Percentiles rank a stretch among this genome's conserved stretches.
These are phyloP conservation scores for Neonectria ditissima DNA, from an alignment of 2,329 filamentous ascomycete species.

Conservation along the genomic window DNA sequence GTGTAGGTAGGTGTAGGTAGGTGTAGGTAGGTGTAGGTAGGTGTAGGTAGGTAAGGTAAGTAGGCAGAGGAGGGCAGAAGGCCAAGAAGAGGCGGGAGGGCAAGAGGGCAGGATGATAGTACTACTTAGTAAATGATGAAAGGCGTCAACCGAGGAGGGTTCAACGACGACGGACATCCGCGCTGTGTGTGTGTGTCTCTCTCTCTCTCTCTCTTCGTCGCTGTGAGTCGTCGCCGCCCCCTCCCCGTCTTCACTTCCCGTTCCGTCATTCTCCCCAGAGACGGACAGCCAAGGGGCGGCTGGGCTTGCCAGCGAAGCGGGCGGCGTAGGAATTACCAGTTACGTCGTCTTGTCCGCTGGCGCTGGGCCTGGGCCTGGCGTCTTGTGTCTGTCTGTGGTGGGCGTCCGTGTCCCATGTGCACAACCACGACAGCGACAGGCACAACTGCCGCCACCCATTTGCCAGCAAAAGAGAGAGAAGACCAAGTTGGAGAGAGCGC, in stretches of 20 bases:
- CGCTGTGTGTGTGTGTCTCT: too few relatives aligned
- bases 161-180: not conserved
- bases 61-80: slow-evolving; percentile 1
- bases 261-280: slow-evolving; percentile 19
- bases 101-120: not conserved
- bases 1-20: too few relatives aligned
- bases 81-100: slow-evolving; percentile 7
- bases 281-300: slow-evolving; percentile 19
- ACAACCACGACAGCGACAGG: slow-evolving; percentile 19
- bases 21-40: too few relatives aligned
- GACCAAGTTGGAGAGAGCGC: slow-evolving; percentile 17
- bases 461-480: slow-evolving; percentile 26
- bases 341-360: slow-evolving; percentile 1
- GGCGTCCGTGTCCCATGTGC: slow-evolving; percentile 31
- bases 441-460: slow-evolving; percentile 30
- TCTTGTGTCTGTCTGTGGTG: too few relatives aligned
- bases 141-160: not conserved
- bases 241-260: slow-evolving; percentile 11
- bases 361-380: slow-evolving; percentile 7
- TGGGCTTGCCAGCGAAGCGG: slow-evolving; percentile 30
- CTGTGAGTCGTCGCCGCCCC: not conserved
- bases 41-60: too few relatives aligned
- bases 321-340: slow-evolving; percentile 10
- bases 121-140: not conserved
- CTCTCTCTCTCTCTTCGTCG: not conserved